Base-by-base conservation (phyloP, 2,329 filamentous ascomycete species). In the Ophiocordyceps sinensis region DNA sequence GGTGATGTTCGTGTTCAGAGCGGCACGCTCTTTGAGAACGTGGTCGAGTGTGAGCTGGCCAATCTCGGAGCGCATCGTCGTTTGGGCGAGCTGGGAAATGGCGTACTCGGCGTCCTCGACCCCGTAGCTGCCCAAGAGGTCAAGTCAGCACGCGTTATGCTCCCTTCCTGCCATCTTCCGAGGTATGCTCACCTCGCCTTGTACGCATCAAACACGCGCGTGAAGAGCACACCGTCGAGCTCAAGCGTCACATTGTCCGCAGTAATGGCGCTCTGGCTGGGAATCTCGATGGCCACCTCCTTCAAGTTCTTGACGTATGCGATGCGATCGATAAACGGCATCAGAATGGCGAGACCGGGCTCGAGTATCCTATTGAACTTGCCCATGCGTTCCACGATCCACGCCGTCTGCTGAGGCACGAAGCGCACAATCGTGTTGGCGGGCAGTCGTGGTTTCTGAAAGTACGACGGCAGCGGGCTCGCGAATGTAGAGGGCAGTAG, bases 301-400 rank as follows among this genome's bases (percentile, higher is more conserved):
- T 98, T 98, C 63, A 98, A 69, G 50, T 84, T 94, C 72, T 94
- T 95, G 51, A 98, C 91, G 61, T 98, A 98, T 52, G 91, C 84
- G 61, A 98, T 96, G 46, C 87, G 82, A 64, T 98, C 91, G 60
- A 98, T 67, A 50, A 96, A 83, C 2, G 91, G 91, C 41, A 91
- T 72, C 51, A 98, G 66, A 47, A 98, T 73, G 19, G 91, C 88
- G 46, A 98, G 70, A 43, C 91, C 91, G 4, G 91, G 91, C 53
- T 95, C 77, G 39, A 98, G 69, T 55, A 98, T 95, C 45, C 88
- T 77, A 65, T 85, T 82, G 68, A 94, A 98, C 64, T 88, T 91
- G 54, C 91, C 91, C 91, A 98, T 98, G 57, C 91, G 88, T 75
- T 98, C 91, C 43, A 98, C 91, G 44, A 98, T 89, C 91, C 91